Percentiles rank a stretch among this genome's conserved stretches.
These are phyloP conservation scores for Bimuria novae-zelandiae DNA, from an alignment of 2,329 filamentous ascomycete genomes.

Conservation along the genomic window DNA sequence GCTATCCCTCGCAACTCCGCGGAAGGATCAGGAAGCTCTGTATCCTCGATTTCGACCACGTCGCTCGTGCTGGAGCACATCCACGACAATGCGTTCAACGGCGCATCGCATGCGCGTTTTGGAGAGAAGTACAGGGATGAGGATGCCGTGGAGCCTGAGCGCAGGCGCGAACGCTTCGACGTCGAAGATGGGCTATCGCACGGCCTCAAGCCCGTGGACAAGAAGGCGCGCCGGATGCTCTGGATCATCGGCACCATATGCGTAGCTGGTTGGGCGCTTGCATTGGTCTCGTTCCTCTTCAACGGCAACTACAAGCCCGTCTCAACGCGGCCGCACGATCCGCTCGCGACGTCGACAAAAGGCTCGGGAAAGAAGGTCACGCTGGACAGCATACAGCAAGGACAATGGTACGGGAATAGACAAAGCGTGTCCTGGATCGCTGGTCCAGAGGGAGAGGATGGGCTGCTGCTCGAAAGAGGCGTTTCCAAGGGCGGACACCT, in stretches of 20 bases:
- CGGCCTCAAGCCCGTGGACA: constrained; percentile 63
- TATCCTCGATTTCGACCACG: constrained; percentile 80
- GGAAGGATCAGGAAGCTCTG: constrained; percentile 56
- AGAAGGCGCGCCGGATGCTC: constrained; percentile 65
- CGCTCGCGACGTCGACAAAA: constrained; percentile 63
- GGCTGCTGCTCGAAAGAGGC: constrained; percentile 76
- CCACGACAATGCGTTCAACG: constrained; percentile 57
- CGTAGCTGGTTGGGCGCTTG: constrained; percentile 69
- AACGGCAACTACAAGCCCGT: constrained; percentile 69
- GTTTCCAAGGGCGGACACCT: constrained; percentile 69
- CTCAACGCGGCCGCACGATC: constrained; percentile 69
- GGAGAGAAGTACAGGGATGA: constrained; percentile 48
- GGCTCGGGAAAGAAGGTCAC: constrained; percentile 74
- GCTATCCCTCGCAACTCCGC: constrained; percentile 37
- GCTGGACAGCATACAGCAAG: constrained; percentile 69
- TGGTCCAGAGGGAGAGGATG: constrained; percentile 77
- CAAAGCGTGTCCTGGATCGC: constrained; percentile 78
- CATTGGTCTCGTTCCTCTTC: constrained; percentile 68
- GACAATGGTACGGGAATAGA: constrained; percentile 66
- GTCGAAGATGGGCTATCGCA: constrained; percentile 56
- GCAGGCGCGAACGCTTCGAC: constrained; percentile 56
- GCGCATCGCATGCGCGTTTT: constrained; percentile 30
- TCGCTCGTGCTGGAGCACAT: constrained; percentile 81
- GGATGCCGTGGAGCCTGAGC: constrained; percentile 47
- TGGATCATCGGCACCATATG: constrained; percentile 66